These are phyloP conservation scores for Xylariaceae sp. DNA, from an alignment of 2,329 filamentous ascomycete genomes.

Conservation along the genomic window DNA sequence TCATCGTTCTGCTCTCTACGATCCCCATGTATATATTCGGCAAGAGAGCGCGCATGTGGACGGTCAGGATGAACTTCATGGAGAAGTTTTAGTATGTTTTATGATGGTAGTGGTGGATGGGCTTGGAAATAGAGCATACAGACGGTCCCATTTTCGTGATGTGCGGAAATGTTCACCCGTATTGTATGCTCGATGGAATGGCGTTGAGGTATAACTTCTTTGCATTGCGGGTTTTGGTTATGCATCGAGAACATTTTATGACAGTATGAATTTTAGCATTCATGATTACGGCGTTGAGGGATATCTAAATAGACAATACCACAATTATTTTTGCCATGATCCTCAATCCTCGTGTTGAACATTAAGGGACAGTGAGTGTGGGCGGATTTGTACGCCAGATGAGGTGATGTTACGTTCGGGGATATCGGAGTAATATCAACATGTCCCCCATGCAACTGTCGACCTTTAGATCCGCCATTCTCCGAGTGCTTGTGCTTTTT, in stretches of 20 bases:
- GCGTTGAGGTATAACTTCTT: too few species aligned
- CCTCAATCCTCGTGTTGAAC: too few species aligned
- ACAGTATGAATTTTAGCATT: neutral
- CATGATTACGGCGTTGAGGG: neutral
- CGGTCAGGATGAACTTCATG: conserved; percentile 83
- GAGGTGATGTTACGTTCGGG: too few species aligned
- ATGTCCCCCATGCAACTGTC: too few species aligned
- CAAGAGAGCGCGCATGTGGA: conserved; percentile 94
- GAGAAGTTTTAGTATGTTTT: conserved; percentile 64
- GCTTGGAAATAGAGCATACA: neutral
- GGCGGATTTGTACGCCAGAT: too few species aligned
- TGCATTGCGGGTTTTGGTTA: neutral
- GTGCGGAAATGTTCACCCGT: too few species aligned
- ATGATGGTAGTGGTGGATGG: neutral
- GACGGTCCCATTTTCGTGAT: too few species aligned
- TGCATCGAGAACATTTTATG: conserved; percentile 4
- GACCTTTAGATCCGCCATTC: conserved; percentile 14
- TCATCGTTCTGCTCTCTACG: conserved; percentile 73
- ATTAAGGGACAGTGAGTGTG: too few species aligned
- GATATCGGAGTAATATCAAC: conserved; percentile 14
- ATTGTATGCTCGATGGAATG: too few species aligned
- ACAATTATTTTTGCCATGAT: neutral
- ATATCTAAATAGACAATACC: neutral
- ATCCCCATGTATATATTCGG: conserved; percentile 95
- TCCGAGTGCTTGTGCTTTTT: neutral